These are phyloP conservation scores for Priceomyces fermenticarens DNA, from an alignment of 805 yeast species.

Conservation along the genomic window DNA sequence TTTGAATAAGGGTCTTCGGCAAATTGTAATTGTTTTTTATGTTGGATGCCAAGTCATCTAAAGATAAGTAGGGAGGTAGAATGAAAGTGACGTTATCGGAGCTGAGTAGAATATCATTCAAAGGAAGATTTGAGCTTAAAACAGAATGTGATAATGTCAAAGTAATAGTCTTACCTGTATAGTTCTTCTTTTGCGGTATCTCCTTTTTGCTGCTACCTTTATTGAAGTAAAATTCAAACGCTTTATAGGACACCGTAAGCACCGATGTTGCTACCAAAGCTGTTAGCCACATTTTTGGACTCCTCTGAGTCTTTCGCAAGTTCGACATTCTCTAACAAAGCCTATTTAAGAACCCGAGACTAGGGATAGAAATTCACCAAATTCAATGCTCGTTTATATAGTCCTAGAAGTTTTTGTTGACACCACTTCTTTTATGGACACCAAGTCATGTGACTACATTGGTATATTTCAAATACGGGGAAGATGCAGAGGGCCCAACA, in stretches of 20 bases:
- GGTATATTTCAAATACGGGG: too few species aligned
- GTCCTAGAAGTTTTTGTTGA: too few species aligned
- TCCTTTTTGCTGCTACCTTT: conserved; percentile 3
- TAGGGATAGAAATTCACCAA: too few species aligned
- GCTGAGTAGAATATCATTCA: conserved; percentile 34
- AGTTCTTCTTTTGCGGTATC: conserved; percentile 9
- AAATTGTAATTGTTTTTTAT: conserved; percentile 8
- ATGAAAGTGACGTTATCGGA: conserved; percentile 41
- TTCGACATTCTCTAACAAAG: neutral
- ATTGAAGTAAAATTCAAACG: conserved; percentile 20
- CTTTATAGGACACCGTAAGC: conserved; percentile 29
- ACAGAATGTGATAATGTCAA: conserved; percentile 41
- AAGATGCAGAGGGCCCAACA: too few species aligned
- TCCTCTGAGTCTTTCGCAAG: conserved; percentile 12
- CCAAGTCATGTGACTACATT: too few species aligned
- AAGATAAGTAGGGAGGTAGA: conserved; percentile 40
- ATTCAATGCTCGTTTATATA: too few species aligned
- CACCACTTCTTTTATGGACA: too few species aligned
- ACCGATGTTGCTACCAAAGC: conserved; percentile 36
- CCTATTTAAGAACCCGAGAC: too few species aligned
- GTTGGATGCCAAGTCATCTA: conserved; percentile 30
- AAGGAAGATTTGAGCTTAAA: conserved; percentile 33
- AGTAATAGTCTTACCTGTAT: conserved; percentile 34
- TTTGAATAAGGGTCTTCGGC: conserved; percentile 24
- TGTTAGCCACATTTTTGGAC: conserved; percentile 27